Evolutionary conservation across 306 rosid species (phyloP).

Genomic region (Quercus aquifolioides): DNA sequence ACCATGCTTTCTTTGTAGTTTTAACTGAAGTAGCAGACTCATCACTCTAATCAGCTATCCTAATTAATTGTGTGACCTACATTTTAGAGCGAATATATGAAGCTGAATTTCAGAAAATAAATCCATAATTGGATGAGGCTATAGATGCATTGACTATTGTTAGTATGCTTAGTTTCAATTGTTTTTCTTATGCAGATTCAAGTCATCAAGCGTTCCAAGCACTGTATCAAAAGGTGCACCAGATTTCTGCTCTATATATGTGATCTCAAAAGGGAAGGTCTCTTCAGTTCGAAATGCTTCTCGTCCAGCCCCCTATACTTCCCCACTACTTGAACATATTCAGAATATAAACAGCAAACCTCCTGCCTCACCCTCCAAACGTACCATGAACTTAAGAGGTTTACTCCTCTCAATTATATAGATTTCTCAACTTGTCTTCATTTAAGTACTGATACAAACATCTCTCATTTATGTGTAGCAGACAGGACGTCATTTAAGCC

Average conservation of each 20-base stretch:
- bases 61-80: neutral
- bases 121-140: too few species aligned
- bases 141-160: neutral
- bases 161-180: neutral
- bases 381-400: conserved; percentile 50
- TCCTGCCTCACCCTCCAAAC: conserved; percentile 32
- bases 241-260: conserved; percentile 77
- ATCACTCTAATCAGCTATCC: neutral
- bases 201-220: conserved; percentile 54
- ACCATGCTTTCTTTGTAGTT: neutral
- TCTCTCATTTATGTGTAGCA: conserved; percentile 17
- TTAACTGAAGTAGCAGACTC: neutral
- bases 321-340: conserved; percentile 56
- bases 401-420: conserved; percentile 15
- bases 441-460: neutral
- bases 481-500: conserved; percentile 58
- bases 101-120: neutral
- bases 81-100: neutral
- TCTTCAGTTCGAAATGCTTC: conserved; percentile 58
- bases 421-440: neutral
- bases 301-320: conserved; percentile 57
- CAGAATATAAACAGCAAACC: conserved; percentile 24
- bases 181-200: conserved; percentile 51
- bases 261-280: conserved; percentile 74
- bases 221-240: conserved; percentile 67